phyloP scores from a whole-genome alignment of 139 green algal species.

The Pseudopediastrum boryanum region DNA sequence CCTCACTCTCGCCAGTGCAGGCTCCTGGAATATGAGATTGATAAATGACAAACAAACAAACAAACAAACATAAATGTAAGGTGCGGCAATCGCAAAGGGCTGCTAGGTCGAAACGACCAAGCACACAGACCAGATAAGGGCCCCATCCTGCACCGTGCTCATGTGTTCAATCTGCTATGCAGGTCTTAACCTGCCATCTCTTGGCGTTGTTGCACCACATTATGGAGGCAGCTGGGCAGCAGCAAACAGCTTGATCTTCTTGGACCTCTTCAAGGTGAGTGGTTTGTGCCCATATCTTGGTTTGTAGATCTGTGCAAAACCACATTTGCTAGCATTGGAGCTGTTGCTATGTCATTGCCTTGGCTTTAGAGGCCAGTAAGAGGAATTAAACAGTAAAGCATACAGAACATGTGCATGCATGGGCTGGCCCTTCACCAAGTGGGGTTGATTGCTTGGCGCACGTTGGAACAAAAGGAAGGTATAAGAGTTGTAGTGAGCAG shows the following conservation, averaged over 20 bases:
- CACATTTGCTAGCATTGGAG: not conserved
- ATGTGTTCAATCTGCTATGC: not conserved
- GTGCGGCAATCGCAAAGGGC: no score
- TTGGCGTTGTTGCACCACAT: not conserved
- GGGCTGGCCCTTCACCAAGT: no score
- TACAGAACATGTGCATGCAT: not conserved
- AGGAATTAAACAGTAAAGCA: not conserved
- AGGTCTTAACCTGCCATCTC: slow-evolving; percentile 13
- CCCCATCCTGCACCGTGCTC: no score
- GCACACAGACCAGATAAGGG: no score
- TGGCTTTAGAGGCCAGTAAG: not conserved
- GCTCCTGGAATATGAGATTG: no score
- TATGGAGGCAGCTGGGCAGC: slow-evolving; percentile 14
- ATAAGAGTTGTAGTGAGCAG: no score
- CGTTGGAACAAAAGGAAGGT: no score
- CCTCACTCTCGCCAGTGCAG: no score
- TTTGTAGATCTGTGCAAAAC: not conserved
- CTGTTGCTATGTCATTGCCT: not conserved
- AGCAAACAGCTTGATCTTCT: not conserved
- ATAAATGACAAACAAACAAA: no score
- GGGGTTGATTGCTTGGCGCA: no score
- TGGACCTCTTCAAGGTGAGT: slow-evolving; percentile 36
- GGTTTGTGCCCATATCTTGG: not conserved
- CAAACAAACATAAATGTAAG: no score
- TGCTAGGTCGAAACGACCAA: no score